phyloP scores from a whole-genome alignment of 1,284 basidiomycete genomes.

The Coniferiporia sulphurascens region DNA sequence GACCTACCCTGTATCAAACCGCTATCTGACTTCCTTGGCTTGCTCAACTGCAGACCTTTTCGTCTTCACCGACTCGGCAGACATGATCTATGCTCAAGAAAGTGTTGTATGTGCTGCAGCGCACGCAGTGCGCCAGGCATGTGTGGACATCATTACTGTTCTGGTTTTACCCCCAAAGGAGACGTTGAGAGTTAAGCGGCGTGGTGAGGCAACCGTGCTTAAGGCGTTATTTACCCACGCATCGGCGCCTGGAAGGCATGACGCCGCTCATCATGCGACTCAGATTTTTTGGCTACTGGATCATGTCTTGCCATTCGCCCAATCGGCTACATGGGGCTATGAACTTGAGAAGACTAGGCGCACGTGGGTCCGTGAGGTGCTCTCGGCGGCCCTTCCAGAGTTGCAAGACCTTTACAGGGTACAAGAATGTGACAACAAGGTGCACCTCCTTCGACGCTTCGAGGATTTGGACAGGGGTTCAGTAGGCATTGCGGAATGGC shows the following conservation, averaged over 20 bases:
- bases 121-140: conserved; percentile 40
- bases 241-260: conserved; percentile 34
- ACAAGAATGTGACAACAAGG: conserved; percentile 50
- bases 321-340: conserved; percentile 21
- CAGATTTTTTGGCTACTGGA: conserved; percentile 56
- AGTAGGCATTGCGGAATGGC: conserved; percentile 64
- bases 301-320: conserved; percentile 45
- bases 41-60: conserved; percentile 49
- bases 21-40: conserved; percentile 40
- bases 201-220: conserved; percentile 42
- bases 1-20: conserved; percentile 44
- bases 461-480: conserved; percentile 51
- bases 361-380: conserved; percentile 47
- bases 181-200: conserved; percentile 27
- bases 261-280: conserved; percentile 51
- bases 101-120: conserved; percentile 39
- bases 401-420: conserved; percentile 49
- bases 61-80: conserved; percentile 46
- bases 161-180: conserved; percentile 31
- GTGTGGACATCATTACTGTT: conserved; percentile 42
- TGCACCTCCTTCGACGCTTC: conserved; percentile 51
- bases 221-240: conserved; percentile 49
- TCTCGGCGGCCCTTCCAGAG: conserved; percentile 53
- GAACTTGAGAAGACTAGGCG: conserved; percentile 27
- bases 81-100: conserved; percentile 37